Conservation (phyloP, 305 asterid species). For the Fraxinus sp. region DNA sequence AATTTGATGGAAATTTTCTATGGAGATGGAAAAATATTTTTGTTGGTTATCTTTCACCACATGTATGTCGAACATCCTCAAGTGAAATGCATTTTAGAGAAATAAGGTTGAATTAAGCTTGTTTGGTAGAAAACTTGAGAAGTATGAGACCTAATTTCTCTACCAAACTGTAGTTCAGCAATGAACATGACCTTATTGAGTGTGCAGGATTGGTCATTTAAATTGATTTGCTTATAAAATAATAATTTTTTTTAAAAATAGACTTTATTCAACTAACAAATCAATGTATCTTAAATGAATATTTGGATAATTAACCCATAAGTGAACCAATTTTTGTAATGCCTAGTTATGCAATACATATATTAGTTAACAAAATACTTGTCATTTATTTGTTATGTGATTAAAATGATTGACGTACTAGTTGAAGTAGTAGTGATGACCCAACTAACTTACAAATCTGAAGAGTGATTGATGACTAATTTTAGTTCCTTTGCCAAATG, state of each 20-base stretch:
- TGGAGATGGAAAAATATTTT: background rate
- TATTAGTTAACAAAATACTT: background rate
- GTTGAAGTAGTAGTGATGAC: background rate
- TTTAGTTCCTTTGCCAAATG: background rate
- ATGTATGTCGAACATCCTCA: background rate
- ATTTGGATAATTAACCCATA: background rate
- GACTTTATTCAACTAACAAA: background rate
- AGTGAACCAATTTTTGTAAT: background rate
- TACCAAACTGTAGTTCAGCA: background rate
- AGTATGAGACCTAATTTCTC: background rate
- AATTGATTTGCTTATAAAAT: background rate
- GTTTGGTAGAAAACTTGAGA: background rate
- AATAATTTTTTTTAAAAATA: background rate
- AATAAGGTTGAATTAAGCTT: constrained; percentile 7
- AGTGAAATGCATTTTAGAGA: constrained; percentile 5
- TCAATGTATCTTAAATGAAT: background rate
- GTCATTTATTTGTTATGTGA: background rate
- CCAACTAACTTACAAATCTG: background rate
- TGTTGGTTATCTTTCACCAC: background rate
- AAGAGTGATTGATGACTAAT: constrained; percentile 10
- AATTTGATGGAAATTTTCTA: background rate
- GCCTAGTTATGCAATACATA: background rate
- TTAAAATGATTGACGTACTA: background rate
- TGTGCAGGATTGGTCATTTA: background rate
- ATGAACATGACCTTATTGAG: background rate